Evolutionary conservation across 192 early-diverging fungal genomes (phyloP).

Genomic region (Entophlyctis luteolus): DNA sequence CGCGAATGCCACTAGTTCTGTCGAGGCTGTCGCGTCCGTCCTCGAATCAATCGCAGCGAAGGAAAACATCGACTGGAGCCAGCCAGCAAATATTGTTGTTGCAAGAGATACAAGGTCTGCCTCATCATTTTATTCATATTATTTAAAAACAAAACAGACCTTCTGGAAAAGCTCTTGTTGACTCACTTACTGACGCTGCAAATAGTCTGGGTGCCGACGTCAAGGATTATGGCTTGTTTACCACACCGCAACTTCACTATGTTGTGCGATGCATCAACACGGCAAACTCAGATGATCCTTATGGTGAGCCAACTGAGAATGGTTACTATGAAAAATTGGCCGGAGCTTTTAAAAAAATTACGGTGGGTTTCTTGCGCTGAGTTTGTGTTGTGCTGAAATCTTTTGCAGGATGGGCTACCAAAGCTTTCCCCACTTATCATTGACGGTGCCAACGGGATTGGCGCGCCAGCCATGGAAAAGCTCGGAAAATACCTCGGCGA

Average conservation of each 20-base stretch:
- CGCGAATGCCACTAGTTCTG: conserved; percentile 71
- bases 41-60: conserved; percentile 61
- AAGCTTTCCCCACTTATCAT: conserved; percentile 67
- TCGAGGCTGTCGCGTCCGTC: conserved; percentile 56
- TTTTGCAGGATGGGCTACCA: conserved; percentile 63
- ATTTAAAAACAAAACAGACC: conserved; percentile 53
- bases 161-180: conserved; percentile 76
- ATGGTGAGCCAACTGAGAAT: conserved; percentile 84
- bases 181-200: conserved; percentile 77
- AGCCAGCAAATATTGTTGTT: conserved; percentile 69
- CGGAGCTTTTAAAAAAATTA: conserved; percentile 75
- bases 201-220: conserved; percentile 63
- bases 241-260: conserved; percentile 98
- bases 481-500: conserved; percentile 63
- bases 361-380: conserved; percentile 49
- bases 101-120: conserved; percentile 85
- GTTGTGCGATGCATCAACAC: conserved; percentile 86
- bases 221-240: conserved; percentile 80
- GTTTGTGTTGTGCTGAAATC: not conserved
- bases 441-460: conserved; percentile 96
- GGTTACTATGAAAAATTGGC: conserved; percentile 92
- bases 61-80: conserved; percentile 64
- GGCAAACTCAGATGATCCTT: conserved; percentile 61
- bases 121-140: not conserved
- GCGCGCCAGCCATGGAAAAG: conserved; percentile 82